These are phyloP conservation scores for Exophiala sideris DNA, from an alignment of 2,329 filamentous ascomycete genomes.

Conservation along the genomic window DNA sequence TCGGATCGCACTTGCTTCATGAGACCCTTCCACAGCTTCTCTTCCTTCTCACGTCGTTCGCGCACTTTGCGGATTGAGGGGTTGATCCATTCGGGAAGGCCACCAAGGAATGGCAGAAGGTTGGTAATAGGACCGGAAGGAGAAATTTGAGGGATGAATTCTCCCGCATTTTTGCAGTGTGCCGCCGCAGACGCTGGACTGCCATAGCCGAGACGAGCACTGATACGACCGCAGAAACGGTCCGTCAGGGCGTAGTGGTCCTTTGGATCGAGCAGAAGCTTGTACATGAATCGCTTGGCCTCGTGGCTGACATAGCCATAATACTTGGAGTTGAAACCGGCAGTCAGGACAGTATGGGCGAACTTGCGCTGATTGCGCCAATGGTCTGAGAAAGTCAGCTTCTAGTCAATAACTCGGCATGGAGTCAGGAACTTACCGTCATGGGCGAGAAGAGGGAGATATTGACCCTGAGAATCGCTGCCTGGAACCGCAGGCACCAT, in stretches of 20 bases:
- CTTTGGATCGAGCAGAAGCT: slow-evolving; percentile 29
- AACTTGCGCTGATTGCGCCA: slow-evolving; percentile 31
- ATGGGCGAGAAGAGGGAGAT: slow-evolving; percentile 28
- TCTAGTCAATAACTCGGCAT: neutral
- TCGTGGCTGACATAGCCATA: slow-evolving; percentile 30
- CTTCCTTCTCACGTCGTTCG: slow-evolving; percentile 30
- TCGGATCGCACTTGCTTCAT: slow-evolving; percentile 27
- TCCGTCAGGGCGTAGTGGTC: slow-evolving; percentile 30
- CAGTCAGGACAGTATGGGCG: slow-evolving; percentile 29
- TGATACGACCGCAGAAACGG: slow-evolving; percentile 29
- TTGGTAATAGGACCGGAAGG: slow-evolving; percentile 30
- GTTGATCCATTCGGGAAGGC: slow-evolving; percentile 30
- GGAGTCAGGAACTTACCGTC: slow-evolving; percentile 19
- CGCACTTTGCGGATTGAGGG: slow-evolving; percentile 26
- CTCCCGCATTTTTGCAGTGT: slow-evolving; percentile 30
- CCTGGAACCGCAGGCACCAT: slow-evolving; percentile 29
- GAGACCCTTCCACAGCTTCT: slow-evolving; percentile 31
- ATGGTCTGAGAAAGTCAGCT: slow-evolving; percentile 20
- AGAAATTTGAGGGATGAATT: slow-evolving; percentile 31
- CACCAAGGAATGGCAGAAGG: slow-evolving; percentile 27
- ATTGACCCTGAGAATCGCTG: slow-evolving; percentile 29
- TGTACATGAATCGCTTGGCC: slow-evolving; percentile 29
- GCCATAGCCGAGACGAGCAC: slow-evolving; percentile 28
- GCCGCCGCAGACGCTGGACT: slow-evolving; percentile 27
- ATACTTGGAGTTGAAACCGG: slow-evolving; percentile 30